phyloP scores from a whole-genome alignment of 768 basidiomycete species.

The Tricholoma terreum region DNA sequence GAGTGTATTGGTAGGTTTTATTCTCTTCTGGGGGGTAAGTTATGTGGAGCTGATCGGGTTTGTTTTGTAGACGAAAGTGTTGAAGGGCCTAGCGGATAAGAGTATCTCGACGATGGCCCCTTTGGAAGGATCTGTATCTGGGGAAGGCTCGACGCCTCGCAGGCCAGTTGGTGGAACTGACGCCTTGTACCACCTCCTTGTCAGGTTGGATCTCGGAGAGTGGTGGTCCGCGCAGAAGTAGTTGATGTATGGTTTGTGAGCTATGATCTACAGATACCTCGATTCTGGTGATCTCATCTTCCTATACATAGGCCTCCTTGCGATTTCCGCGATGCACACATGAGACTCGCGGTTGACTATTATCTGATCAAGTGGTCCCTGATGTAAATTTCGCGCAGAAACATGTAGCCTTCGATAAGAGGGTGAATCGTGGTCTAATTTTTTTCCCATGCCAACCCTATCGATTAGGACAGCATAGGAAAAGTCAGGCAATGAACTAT shows the following conservation, averaged over 20 bases:
- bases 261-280: no score
- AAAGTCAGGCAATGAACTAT: no score
- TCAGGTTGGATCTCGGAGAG: conserved; percentile 50
- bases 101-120: conserved; percentile 23
- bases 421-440: no score
- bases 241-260: background rate
- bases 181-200: conserved; percentile 51
- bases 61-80: conserved; percentile 44
- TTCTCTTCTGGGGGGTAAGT: background rate
- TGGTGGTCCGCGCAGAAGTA: conserved; percentile 48
- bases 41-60: conserved; percentile 8
- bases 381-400: no score
- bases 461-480: no score
- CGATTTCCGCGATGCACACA: no score
- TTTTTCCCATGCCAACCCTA: no score
- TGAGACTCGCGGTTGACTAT: no score
- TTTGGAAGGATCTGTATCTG: conserved; percentile 19
- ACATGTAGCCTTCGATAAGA: no score
- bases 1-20: conserved; percentile 50
- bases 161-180: conserved; percentile 49
- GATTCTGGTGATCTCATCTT: no score
- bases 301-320: no score
- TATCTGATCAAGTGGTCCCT: no score
- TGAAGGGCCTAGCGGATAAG: conserved; percentile 59
- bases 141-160: conserved; percentile 23